phyloP scores from a whole-genome alignment of 2,329 filamentous ascomycete genomes.

The Colletotrichum magnum region DNA sequence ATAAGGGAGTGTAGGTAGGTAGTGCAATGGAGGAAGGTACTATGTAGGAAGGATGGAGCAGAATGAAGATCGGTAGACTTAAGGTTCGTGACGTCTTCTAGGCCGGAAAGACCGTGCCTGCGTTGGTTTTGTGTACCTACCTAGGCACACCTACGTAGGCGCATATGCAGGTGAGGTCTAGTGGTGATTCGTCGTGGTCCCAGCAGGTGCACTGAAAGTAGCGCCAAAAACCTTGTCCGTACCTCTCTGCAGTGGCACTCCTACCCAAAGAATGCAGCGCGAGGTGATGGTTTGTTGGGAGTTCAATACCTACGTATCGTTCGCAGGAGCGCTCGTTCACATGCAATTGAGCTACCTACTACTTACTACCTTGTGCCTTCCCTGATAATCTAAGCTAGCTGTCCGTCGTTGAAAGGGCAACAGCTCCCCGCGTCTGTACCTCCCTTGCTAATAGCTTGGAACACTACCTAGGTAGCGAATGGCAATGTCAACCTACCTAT shows the following conservation, averaged over 20 bases:
- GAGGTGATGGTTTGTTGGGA: not conserved
- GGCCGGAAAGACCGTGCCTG: slow-evolving; percentile 24
- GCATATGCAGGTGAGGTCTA: too few relatives aligned
- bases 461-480: too few relatives aligned
- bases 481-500: too few relatives aligned
- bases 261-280: too few relatives aligned
- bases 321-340: not conserved
- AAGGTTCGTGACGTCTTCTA: slow-evolving; percentile 34
- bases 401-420: not conserved
- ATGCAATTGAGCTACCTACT: not conserved
- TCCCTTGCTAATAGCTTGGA: not conserved
- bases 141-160: too few relatives aligned
- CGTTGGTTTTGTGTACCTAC: not conserved
- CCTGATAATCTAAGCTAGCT: not conserved
- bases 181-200: too few relatives aligned
- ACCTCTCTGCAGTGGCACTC: too few relatives aligned
- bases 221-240: too few relatives aligned
- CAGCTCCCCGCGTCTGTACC: not conserved
- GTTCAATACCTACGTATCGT: not conserved
- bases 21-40: not conserved
- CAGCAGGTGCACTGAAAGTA: too few relatives aligned
- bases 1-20: not conserved
- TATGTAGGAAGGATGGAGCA: too few relatives aligned
- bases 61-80: slow-evolving; percentile 11
- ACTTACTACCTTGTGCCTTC: not conserved